phyloP scores from a whole-genome alignment of 2,329 filamentous ascomycete genomes.

The Alternaria alternata region DNA sequence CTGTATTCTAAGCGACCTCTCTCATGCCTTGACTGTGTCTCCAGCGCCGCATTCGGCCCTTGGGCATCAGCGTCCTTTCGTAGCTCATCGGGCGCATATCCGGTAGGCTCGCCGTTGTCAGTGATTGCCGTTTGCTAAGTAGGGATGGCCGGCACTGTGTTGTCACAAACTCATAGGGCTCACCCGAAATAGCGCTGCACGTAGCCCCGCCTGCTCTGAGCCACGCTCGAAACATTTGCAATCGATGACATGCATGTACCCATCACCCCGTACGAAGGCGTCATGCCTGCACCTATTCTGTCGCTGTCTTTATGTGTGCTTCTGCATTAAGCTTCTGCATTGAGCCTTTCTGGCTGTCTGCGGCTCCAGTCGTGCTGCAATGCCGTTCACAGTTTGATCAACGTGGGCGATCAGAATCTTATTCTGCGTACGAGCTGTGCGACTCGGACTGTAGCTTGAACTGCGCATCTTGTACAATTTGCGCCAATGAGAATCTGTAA shows the following conservation, averaged over 20 bases:
- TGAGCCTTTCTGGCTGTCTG: conserved; percentile 17
- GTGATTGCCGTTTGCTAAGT: conserved; percentile 13
- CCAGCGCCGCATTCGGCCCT: conserved; percentile 4
- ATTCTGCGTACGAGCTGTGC: conserved; percentile 21
- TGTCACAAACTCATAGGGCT: conserved; percentile 12
- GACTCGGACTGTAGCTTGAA: neutral
- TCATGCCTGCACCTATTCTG: neutral
- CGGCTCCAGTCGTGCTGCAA: conserved; percentile 15
- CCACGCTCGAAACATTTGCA: conserved; percentile 18
- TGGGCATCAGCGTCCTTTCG: conserved; percentile 11
- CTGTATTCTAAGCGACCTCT: neutral
- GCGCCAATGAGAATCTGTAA: conserved; percentile 9
- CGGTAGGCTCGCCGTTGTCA: neutral
- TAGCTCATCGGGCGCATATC: conserved; percentile 1
- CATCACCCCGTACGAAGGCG: conserved; percentile 10
- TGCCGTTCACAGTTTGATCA: conserved; percentile 2
- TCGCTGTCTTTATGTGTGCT: conserved; percentile 12
- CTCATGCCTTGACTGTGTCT: conserved; percentile 12
- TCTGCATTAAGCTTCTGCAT: conserved; percentile 21
- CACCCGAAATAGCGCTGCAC: conserved; percentile 35
- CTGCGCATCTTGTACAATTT: conserved; percentile 3
- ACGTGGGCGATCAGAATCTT: conserved; percentile 14
- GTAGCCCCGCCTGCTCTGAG: conserved; percentile 30
- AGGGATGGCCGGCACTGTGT: conserved; percentile 17
- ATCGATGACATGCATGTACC: conserved; percentile 42